Evolutionary conservation across 2,329 filamentous ascomycete genomes (phyloP), one percentile per base, ranked within the genome.

Genomic region (Xylariaceae sp.): DNA sequence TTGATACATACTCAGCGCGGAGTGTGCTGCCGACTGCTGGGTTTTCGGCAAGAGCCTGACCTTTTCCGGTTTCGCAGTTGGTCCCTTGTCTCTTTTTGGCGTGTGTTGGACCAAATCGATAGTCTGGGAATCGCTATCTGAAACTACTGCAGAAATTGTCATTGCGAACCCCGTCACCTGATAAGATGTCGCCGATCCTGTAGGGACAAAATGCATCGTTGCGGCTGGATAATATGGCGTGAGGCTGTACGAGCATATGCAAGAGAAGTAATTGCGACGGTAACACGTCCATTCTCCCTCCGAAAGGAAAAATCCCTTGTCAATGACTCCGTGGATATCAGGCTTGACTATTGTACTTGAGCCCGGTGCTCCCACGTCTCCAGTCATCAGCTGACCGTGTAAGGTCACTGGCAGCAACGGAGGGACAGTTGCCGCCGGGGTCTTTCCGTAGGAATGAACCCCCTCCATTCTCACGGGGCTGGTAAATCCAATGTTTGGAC

Each of bases 211-310:
- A 36, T 80, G 75, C 54, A 83, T 73, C 1, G 69, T 62, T n/a
- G 72, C 65, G n/a, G 68, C 72, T 1, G 73, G 70, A 47, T 72
- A 74, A 52, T 75, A 72, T 1, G 88, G 88, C 39, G 78, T 76
- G 19, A 96, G 73, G 12, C 80, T 80, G 70, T 87, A 96, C 3
- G 87, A 89, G 68, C 89, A 93, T 47, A 86, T 83, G 48, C 94
- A 90, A 0, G 89, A 87, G 67, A 96, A 94, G 71, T 96, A 96
- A 68, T 96, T 96, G 41, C 92, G 81, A 33, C 91, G 81, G 67
- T 96, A 96, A 72, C 91, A 96, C 0, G 91, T 96, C 90, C 90
- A 96, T 62, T 92, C 89, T 16, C 82, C 79, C 50, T 95, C 91
- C 3, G 80, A 81, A 34, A 85, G 75, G 67, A 96, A 96, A 72